A percentile compares a stretch with the other conserved stretches of the same genome.
phyloP scores from a whole-genome alignment of 2,329 filamentous ascomycete genomes.

The Ilyonectria destructans region DNA sequence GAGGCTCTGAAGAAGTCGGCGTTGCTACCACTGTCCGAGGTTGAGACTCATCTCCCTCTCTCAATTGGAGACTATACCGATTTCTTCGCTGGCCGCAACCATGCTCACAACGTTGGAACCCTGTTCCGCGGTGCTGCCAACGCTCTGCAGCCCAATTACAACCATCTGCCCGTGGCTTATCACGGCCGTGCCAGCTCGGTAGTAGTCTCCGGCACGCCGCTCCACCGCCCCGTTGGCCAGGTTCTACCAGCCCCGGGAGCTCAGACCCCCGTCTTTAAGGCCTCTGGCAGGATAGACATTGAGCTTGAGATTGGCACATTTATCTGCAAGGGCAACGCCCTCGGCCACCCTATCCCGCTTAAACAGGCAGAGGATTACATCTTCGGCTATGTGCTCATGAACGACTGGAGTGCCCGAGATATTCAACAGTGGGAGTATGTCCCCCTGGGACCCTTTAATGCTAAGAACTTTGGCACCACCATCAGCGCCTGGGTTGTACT shows the following conservation, averaged over 20 bases:
- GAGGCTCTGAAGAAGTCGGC: constrained; percentile 50
- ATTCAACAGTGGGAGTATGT: constrained; percentile 75
- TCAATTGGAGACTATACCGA: constrained; percentile 88
- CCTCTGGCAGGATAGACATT: constrained; percentile 77
- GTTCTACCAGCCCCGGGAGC: constrained; percentile 69
- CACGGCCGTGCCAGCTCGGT: constrained; percentile 85
- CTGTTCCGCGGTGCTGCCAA: constrained; percentile 82
- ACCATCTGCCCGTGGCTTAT: constrained; percentile 85
- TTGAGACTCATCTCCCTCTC: constrained; percentile 81
- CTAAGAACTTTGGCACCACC: constrained; percentile 73
- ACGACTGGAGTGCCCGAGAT: constrained; percentile 77
- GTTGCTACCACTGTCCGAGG: constrained; percentile 57
- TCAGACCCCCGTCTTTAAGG: constrained; percentile 69
- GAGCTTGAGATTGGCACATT: constrained; percentile 86
- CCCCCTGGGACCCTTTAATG: constrained; percentile 74
- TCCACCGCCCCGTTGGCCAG: constrained; percentile 82
- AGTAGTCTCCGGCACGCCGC: constrained; percentile 81
- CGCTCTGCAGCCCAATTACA: constrained; percentile 86
- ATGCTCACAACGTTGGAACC: constrained; percentile 79
- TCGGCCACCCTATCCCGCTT: constrained; percentile 78
- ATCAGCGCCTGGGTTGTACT: constrained; percentile 77
- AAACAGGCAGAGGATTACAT: constrained; percentile 77
- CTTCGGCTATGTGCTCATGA: constrained; percentile 79
- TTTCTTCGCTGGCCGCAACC: constrained; percentile 85
- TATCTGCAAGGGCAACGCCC: constrained; percentile 75